These are phyloP conservation scores for Lactifluus subvellereus DNA, from an alignment of 768 basidiomycete genomes.

Conservation along the genomic window DNA sequence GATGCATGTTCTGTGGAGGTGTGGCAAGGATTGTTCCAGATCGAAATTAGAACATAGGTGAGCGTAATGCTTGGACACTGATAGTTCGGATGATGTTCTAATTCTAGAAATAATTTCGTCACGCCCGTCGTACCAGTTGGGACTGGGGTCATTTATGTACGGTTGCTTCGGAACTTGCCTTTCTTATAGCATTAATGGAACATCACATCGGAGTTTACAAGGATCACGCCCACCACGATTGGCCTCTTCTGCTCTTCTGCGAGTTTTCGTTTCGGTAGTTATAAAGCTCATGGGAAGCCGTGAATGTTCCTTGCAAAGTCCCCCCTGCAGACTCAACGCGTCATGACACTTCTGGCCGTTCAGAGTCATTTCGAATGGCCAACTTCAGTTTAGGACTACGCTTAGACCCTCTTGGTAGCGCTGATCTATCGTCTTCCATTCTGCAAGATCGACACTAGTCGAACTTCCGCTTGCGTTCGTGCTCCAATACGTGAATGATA, in stretches of 20 bases:
- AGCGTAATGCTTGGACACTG: not conserved
- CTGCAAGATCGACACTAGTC: not conserved
- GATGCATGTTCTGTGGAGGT: conserved; percentile 15
- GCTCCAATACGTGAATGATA: not conserved
- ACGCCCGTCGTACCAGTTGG: not conserved
- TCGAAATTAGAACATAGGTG: conserved; percentile 8
- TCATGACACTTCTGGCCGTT: not conserved
- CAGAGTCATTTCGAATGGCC: not conserved
- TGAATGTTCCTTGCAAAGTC: not conserved
- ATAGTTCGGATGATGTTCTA: not conserved
- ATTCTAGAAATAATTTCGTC: not conserved
- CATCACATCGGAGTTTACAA: not conserved
- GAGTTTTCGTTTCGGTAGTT: not conserved
- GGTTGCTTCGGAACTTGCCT: conserved; percentile 3
- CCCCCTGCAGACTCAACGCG: not conserved
- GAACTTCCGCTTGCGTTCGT: not conserved
- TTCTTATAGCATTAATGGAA: not conserved
- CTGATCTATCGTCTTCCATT: not conserved
- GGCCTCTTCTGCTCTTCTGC: not conserved
- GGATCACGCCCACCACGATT: not conserved
- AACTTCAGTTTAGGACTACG: not conserved
- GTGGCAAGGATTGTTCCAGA: conserved; percentile 14
- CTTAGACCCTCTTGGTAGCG: not conserved
- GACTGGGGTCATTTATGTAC: not conserved
- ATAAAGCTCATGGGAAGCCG: not conserved